A percentile compares a stretch with the other conserved stretches of the same genome.
Conservation (phyloP, 345 rosid species). For the Kernera saxatilis region DNA sequence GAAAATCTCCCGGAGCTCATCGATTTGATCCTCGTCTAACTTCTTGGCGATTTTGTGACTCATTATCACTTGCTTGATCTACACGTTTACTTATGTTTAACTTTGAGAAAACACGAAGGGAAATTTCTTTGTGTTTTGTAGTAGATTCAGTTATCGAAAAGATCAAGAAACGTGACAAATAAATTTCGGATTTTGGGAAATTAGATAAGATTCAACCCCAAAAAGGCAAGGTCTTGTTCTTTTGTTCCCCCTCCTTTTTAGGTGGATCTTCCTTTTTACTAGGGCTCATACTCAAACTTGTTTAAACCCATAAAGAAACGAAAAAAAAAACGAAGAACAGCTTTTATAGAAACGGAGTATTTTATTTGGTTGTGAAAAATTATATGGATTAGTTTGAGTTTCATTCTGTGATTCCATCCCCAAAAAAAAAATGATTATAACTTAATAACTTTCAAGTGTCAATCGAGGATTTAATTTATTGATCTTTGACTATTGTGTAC, state of each 20-base stretch:
- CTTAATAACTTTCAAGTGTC: not conserved
- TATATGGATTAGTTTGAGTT: not conserved
- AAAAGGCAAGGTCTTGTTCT: slow-evolving; percentile 20
- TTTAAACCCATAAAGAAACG: not conserved
- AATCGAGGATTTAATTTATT: not conserved
- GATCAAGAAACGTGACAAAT: not conserved
- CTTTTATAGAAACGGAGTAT: too few relatives aligned
- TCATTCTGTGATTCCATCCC: not conserved
- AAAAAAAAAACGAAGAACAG: too few relatives aligned
- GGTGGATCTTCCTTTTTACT: slow-evolving; percentile 31
- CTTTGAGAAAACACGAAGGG: not conserved
- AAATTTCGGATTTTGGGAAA: not conserved
- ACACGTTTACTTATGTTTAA: not conserved
- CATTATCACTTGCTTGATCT: slow-evolving; percentile 30
- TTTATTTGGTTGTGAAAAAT: too few relatives aligned
- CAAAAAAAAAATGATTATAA: not conserved
- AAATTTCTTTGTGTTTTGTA: not conserved
- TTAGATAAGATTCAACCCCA: not conserved
- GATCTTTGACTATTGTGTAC: not conserved
- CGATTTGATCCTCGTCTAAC: slow-evolving; percentile 70
- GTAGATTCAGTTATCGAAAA: not conserved
- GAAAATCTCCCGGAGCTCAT: slow-evolving; percentile 76
- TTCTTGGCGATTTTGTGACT: slow-evolving; percentile 45
- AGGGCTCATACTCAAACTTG: slow-evolving; percentile 16
- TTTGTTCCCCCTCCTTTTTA: slow-evolving; percentile 24